phyloP scores from a whole-genome alignment of 768 basidiomycete genomes.

The Porpolomopsis calyptriformis region DNA sequence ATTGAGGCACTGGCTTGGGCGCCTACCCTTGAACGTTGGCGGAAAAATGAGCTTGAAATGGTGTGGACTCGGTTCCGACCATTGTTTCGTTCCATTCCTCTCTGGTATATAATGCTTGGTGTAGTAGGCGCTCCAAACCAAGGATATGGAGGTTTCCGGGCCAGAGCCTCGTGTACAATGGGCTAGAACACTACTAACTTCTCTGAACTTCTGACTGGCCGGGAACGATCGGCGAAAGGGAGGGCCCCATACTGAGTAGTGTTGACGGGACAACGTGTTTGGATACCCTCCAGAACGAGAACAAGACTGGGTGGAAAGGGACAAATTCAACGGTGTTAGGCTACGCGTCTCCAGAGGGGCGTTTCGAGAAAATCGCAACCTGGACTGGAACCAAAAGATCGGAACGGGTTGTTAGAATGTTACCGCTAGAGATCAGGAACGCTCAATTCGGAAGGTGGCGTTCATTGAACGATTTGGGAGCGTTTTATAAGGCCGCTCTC shows the following conservation, averaged over 20 bases:
- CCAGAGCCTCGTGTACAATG: constrained; percentile 17
- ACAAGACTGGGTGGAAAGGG: neutral
- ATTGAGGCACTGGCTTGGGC: no score
- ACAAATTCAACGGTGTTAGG: neutral
- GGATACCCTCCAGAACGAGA: neutral
- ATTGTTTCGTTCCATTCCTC: constrained; percentile 9
- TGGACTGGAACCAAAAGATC: no score
- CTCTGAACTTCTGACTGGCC: neutral
- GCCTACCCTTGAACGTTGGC: no score
- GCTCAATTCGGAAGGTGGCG: no score
- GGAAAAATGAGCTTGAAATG: no score
- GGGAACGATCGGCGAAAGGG: neutral
- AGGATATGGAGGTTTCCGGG: constrained; percentile 17
- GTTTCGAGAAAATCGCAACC: neutral
- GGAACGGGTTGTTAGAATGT: no score
- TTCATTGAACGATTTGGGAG: no score
- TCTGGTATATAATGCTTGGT: constrained; percentile 6
- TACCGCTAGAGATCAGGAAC: no score
- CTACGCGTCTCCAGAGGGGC: neutral
- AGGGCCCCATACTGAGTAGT: neutral
- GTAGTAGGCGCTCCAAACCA: constrained; percentile 10
- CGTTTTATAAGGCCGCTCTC: no score
- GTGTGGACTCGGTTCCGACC: constrained; percentile 8
- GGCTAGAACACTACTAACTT: neutral
- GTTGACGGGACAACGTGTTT: neutral